These are phyloP conservation scores for Sugiyamaella pinicola DNA, from an alignment of 1,139 yeast species.

Conservation along the genomic window DNA sequence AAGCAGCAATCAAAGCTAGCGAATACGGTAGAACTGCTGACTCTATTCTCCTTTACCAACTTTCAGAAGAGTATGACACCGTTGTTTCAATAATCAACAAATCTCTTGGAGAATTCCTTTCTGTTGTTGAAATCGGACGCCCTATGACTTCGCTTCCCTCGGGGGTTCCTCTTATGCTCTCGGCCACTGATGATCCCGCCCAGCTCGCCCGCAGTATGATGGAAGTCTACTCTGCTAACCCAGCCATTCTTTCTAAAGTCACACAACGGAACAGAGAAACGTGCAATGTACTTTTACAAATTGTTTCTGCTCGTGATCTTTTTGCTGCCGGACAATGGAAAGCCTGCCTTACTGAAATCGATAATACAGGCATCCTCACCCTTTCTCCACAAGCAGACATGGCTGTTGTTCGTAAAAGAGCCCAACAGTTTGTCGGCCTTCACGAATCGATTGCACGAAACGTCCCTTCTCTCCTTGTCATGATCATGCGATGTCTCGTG, in stretches of 20 bases:
- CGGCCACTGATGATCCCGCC: slow-evolving; percentile 45
- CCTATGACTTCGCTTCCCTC: slow-evolving; percentile 47
- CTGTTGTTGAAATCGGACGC: slow-evolving; percentile 71
- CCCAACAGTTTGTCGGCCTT: slow-evolving; percentile 60
- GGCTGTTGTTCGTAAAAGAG: slow-evolving; percentile 55
- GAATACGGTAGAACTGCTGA: slow-evolving; percentile 91
- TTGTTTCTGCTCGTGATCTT: slow-evolving; percentile 66
- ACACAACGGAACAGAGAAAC: slow-evolving; percentile 51
- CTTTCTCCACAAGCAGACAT: slow-evolving; percentile 49
- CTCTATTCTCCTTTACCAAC: slow-evolving; percentile 81
- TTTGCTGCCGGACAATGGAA: slow-evolving; percentile 65
- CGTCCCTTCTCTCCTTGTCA: slow-evolving; percentile 75
- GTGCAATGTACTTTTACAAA: slow-evolving; percentile 62
- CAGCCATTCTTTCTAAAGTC: slow-evolving; percentile 40
- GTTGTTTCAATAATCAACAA: slow-evolving; percentile 79
- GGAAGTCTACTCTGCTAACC: slow-evolving; percentile 41
- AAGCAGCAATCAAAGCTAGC: slow-evolving; percentile 84
- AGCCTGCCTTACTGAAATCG: slow-evolving; percentile 56
- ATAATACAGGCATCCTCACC: slow-evolving; percentile 68
- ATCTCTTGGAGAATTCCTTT: slow-evolving; percentile 75
- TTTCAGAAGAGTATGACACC: slow-evolving; percentile 84
- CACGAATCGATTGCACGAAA: slow-evolving; percentile 77
- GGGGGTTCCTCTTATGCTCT: slow-evolving; percentile 35
- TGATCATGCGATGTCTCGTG: slow-evolving; percentile 78
- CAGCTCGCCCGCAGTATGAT: slow-evolving; percentile 46